Conservation (phyloP, 2,329 filamentous ascomycete genomes). For the Cylindrodendrum hubeiense region DNA sequence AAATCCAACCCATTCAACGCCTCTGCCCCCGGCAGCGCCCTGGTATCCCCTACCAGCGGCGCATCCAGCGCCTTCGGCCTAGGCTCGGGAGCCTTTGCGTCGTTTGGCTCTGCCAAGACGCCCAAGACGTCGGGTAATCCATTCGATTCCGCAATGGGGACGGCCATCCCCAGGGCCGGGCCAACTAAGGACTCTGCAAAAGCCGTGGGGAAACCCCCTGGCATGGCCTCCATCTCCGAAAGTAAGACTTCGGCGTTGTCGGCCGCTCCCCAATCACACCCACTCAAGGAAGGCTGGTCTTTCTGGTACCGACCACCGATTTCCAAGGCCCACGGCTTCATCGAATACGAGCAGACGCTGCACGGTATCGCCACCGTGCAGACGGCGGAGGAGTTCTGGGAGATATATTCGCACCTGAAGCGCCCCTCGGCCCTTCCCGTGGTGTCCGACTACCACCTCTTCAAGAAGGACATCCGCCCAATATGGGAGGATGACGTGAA, state of each 20-base stretch:
- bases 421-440: constrained; percentile 88
- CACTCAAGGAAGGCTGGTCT: constrained; percentile 89
- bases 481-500: constrained; percentile 99
- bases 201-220: constrained; percentile 44
- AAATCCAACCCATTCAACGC: constrained; percentile 81
- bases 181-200: constrained; percentile 49
- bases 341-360: constrained; percentile 97
- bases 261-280: constrained; percentile 57
- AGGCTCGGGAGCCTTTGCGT: constrained; percentile 95
- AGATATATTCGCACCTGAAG: constrained; percentile 89
- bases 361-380: constrained; percentile 85
- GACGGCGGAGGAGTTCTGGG: constrained; percentile 92
- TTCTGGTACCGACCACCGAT: constrained; percentile 98
- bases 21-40: constrained; percentile 74
- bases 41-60: constrained; percentile 61
- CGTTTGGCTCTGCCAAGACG: constrained; percentile 84
- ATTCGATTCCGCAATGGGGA: constrained; percentile 79
- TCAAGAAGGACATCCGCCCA: constrained; percentile 94
- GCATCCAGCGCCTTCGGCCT: constrained; percentile 93
- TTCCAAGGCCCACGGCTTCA: constrained; percentile 87
- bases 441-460: constrained; percentile 97
- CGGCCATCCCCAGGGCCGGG: constrained; percentile 49
- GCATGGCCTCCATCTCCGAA: constrained; percentile 63
- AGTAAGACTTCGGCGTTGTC: constrained; percentile 49
- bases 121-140: constrained; percentile 86